Conservation (phyloP, 2,329 filamentous ascomycete species). For the Bipolaris oryzae region DNA sequence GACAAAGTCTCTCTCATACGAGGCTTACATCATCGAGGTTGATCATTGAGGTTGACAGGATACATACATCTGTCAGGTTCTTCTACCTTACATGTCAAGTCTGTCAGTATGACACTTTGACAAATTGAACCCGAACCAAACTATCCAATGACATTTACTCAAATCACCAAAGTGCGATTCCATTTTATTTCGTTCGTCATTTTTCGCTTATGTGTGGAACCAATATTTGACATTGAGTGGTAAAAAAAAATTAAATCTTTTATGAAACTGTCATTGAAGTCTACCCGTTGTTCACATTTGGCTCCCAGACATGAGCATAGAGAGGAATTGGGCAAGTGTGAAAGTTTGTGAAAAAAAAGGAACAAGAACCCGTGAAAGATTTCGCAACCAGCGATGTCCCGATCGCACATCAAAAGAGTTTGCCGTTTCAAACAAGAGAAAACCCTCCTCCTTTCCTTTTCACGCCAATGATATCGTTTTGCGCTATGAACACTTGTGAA, state of each 20-base stretch:
- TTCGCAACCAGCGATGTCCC: background rate
- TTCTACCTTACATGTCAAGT: too few relatives aligned
- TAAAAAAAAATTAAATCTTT: background rate
- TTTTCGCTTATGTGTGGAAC: too few relatives aligned
- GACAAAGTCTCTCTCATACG: too few relatives aligned
- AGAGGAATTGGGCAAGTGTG: background rate
- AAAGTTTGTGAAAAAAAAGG: background rate
- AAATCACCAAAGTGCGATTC: too few relatives aligned
- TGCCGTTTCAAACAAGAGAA: background rate
- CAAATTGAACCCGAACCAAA: too few relatives aligned
- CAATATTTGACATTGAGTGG: background rate
- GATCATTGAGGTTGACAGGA: too few relatives aligned
- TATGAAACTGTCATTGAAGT: background rate
- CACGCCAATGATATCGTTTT: slow-evolving; percentile 6
- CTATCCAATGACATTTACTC: too few relatives aligned
- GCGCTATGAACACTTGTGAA: slow-evolving; percentile 1
- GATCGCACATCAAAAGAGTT: background rate
- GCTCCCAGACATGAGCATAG: background rate
- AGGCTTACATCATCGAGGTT: too few relatives aligned
- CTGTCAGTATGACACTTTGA: too few relatives aligned
- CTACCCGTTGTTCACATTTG: background rate
- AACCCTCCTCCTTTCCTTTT: background rate
- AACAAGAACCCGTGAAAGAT: background rate
- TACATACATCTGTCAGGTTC: too few relatives aligned
- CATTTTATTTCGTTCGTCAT: too few relatives aligned